Percentiles rank a stretch among this genome's conserved stretches.
These are phyloP conservation scores for Leishmania major DNA, from an alignment of 208 protist genomes.

Conservation along the genomic window DNA sequence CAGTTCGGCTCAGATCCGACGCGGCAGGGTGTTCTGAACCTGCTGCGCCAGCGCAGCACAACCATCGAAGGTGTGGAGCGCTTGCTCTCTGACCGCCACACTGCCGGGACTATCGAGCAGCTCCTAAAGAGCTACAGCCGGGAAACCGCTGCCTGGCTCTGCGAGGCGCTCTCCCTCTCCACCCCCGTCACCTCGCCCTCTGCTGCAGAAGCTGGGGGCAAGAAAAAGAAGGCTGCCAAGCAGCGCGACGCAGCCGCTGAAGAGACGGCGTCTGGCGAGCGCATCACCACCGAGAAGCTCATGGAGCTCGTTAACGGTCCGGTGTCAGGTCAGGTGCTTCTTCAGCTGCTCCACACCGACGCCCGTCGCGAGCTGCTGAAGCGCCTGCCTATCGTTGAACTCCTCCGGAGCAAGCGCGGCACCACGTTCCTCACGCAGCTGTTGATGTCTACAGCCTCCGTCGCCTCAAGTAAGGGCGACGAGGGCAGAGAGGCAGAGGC, in stretches of 20 bases:
- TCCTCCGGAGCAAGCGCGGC: constrained; percentile 76
- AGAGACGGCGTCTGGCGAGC: constrained; percentile 7
- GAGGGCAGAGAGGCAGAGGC: constrained; percentile 27
- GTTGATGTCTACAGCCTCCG: constrained; percentile 30
- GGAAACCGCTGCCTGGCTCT: constrained; percentile 63
- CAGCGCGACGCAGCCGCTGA: constrained; percentile 12
- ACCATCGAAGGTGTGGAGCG: constrained; percentile 45
- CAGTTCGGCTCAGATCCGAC: constrained; percentile 52
- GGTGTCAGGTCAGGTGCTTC: constrained; percentile 72
- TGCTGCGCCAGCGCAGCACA: constrained; percentile 68
- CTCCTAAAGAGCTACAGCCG: constrained; percentile 59
- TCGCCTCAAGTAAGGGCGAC: neutral
- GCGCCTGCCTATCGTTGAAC: constrained; percentile 39
- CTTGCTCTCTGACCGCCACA: constrained; percentile 80
- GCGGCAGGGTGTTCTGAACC: constrained; percentile 55
- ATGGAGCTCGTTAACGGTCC: constrained; percentile 69
- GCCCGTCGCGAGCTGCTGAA: constrained; percentile 48
- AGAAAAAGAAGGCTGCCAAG: constrained; percentile 29
- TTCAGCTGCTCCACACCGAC: constrained; percentile 46
- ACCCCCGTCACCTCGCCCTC: neutral
- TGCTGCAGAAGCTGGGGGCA: constrained; percentile 17
- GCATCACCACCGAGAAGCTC: constrained; percentile 42
- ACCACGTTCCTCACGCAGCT: constrained; percentile 67
- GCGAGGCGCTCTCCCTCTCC: constrained; percentile 54
- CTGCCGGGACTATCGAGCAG: constrained; percentile 68